Evolutionary conservation across 2,329 filamentous ascomycete species (phyloP).

Genomic region (Penicillium sp.): DNA sequence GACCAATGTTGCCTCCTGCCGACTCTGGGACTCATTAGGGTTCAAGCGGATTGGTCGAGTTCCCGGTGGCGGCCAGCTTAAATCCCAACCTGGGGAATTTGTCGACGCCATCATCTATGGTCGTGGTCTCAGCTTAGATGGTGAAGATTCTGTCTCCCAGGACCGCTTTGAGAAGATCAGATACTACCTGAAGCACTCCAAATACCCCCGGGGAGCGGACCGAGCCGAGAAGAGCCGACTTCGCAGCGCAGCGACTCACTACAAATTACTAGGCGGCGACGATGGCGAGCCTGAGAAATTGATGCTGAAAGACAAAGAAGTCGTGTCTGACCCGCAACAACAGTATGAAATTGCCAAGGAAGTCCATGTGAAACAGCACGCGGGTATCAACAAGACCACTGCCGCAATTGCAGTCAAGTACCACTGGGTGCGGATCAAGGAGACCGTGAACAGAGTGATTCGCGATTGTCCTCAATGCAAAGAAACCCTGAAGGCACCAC

Average conservation of each 20-base stretch:
- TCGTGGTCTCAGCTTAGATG: constrained; percentile 54
- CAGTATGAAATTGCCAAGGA: constrained; percentile 84
- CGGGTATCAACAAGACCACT: constrained; percentile 97
- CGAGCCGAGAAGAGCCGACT: constrained; percentile 92
- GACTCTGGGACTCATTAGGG: constrained; percentile 85
- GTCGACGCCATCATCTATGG: constrained; percentile 77
- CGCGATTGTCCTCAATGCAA: constrained; percentile 87
- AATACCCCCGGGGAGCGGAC: constrained; percentile 89
- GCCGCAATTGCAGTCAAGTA: constrained; percentile 88
- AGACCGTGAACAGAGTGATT: constrained; percentile 92
- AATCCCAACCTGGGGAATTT: constrained; percentile 61
- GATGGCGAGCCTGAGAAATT: constrained; percentile 60
- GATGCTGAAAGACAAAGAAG: constrained; percentile 97
- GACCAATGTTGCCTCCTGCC: constrained; percentile 82
- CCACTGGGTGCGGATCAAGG: constrained; percentile 97
- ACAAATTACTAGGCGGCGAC: constrained; percentile 62
- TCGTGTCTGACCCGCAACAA: constrained; percentile 79
- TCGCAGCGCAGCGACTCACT: constrained; percentile 88
- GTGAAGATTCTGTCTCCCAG: constrained; percentile 81
- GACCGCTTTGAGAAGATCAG: constrained; percentile 98
- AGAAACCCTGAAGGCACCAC: constrained; percentile 60
- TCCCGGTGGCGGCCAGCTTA: constrained; percentile 63
- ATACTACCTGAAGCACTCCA: constrained; percentile 90
- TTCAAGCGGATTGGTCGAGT: constrained; percentile 89
- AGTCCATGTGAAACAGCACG: constrained; percentile 70